Percentiles rank a stretch among this genome's conserved stretches.
phyloP scores from a whole-genome alignment of 2,329 filamentous ascomycete species.

The Dactylellina leptospora region DNA sequence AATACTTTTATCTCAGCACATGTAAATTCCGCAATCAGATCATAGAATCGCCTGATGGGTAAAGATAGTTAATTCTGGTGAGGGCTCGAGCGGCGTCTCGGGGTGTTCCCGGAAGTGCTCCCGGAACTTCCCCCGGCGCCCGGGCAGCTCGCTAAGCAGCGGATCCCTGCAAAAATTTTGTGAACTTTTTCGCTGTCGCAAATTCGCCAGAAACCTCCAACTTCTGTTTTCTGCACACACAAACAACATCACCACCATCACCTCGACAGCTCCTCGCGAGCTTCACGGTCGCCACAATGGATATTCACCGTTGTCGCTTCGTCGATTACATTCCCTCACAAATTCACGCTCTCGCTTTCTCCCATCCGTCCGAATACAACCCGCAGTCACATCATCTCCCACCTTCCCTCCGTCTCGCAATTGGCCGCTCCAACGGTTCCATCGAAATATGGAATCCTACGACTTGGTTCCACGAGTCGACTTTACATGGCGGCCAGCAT shows the following conservation, averaged over 20 bases:
- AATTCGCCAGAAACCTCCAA: slow-evolving; percentile 24
- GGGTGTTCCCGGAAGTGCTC: neutral
- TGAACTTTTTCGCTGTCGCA: slow-evolving; percentile 38
- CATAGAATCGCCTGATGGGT: too few relatives aligned
- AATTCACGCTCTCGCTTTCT: slow-evolving; percentile 95
- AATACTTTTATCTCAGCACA: too few relatives aligned
- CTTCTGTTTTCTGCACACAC: neutral
- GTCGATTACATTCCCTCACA: slow-evolving; percentile 89
- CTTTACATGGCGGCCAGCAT: slow-evolving; percentile 82
- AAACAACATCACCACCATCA: slow-evolving; percentile 5
- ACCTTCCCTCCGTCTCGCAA: slow-evolving; percentile 77
- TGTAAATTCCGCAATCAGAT: too few relatives aligned
- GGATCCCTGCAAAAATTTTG: slow-evolving; percentile 47
- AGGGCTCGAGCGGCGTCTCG: neutral
- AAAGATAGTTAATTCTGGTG: too few relatives aligned
- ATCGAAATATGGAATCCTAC: slow-evolving; percentile 97
- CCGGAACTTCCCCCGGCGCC: neutral
- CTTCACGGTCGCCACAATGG: slow-evolving; percentile 68
- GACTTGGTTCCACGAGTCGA: slow-evolving; percentile 87
- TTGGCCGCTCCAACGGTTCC: slow-evolving; percentile 92
- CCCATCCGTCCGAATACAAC: slow-evolving; percentile 70
- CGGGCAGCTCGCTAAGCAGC: slow-evolving; percentile 14
- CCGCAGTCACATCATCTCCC: slow-evolving; percentile 64
- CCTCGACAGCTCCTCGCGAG: slow-evolving; percentile 35
- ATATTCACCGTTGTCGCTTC: slow-evolving; percentile 96